Conservation (phyloP, 225 moss, liverwort and hornwort genomes). For the Bryoerythrophyllum caledonicum region DNA sequence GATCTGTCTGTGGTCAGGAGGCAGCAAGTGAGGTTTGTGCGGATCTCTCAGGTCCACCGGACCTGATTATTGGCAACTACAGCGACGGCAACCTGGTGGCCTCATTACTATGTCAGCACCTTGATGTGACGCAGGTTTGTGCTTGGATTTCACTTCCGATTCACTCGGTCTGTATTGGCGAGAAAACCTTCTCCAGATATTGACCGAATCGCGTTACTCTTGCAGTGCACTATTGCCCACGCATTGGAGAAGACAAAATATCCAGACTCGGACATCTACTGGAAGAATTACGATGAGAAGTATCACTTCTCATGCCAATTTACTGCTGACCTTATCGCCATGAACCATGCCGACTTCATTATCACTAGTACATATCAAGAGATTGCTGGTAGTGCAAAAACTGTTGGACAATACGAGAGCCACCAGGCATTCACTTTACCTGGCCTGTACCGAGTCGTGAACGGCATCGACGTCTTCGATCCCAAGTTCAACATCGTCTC, state of each 20-base stretch:
- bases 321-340: conserved; percentile 80
- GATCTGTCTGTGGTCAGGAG: conserved; percentile 41
- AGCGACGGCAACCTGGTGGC: conserved; percentile 81
- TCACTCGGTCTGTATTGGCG: no score
- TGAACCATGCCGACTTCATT: conserved; percentile 79
- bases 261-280: conserved; percentile 78
- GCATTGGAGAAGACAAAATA: conserved; percentile 85
- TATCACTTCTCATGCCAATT: conserved; percentile 82
- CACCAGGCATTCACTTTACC: conserved; percentile 72
- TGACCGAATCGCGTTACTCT: background rate
- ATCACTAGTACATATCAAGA: conserved; percentile 80
- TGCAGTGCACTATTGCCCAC: conserved; percentile 76
- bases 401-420: conserved; percentile 76
- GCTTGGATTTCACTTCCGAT: no score
- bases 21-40: conserved; percentile 40
- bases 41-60: conserved; percentile 57
- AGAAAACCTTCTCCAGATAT: no score
- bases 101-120: conserved; percentile 49
- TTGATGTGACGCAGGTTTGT: conserved; percentile 68
- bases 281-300: conserved; percentile 69
- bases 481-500: conserved; percentile 86
- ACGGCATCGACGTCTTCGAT: conserved; percentile 69
- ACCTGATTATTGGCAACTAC: conserved; percentile 75
- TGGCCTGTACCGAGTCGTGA: conserved; percentile 78
- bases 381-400: conserved; percentile 69